Evolutionary conservation across 2,329 filamentous ascomycete species (phyloP).

Genomic region (Polytolypa hystricis): DNA sequence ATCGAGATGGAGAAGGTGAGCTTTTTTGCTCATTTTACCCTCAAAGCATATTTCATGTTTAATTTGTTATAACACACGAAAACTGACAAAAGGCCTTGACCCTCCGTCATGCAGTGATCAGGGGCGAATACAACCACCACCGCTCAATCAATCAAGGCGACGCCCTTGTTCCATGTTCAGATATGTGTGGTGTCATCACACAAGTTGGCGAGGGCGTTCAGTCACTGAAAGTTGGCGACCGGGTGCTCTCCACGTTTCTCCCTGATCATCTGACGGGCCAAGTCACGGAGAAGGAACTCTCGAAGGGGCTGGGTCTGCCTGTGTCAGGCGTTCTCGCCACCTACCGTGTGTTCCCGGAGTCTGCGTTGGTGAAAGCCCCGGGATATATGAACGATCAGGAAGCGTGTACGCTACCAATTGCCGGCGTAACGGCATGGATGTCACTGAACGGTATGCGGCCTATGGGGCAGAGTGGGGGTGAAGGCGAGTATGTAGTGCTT

Average conservation of each 20-base stretch:
- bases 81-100: not conserved
- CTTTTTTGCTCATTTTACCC: too few species aligned
- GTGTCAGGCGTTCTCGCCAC: slow-evolving; percentile 36
- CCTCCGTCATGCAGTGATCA: slow-evolving; percentile 50
- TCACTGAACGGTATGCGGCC: slow-evolving; percentile 34
- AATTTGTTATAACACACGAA: too few species aligned
- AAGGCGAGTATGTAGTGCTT: slow-evolving; percentile 41
- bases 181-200: slow-evolving; percentile 56
- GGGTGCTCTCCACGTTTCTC: slow-evolving; percentile 55
- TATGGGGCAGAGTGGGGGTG: slow-evolving; percentile 35
- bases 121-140: slow-evolving; percentile 58
- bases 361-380: slow-evolving; percentile 32
- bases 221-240: slow-evolving; percentile 47
- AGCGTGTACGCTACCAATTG: slow-evolving; percentile 34
- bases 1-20: slow-evolving; percentile 39
- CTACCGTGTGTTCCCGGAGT: slow-evolving; percentile 33
- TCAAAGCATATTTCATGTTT: too few species aligned
- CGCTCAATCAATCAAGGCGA: slow-evolving; percentile 35
- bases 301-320: slow-evolving; percentile 50
- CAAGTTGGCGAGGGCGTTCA: slow-evolving; percentile 37
- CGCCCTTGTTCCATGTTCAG: slow-evolving; percentile 53
- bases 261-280: slow-evolving; percentile 48
- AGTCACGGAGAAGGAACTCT: slow-evolving; percentile 44
- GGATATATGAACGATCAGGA: slow-evolving; percentile 27
- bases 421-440: slow-evolving; percentile 42